Conservation (phyloP, 495 filamentous ascomycete species). For the Talaromyces nanjingensis region DNA sequence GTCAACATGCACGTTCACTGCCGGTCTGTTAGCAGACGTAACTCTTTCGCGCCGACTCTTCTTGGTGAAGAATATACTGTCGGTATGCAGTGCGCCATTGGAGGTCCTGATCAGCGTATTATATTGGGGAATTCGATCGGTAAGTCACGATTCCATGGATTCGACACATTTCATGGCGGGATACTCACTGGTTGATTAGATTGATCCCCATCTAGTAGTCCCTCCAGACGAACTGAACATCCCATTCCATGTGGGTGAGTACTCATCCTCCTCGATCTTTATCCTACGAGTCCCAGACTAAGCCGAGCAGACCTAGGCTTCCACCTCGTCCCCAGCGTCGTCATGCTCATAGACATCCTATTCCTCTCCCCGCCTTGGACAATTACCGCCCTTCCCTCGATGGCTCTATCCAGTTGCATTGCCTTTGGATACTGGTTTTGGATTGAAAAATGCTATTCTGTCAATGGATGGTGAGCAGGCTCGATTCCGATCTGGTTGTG, state of each 20-base stretch:
- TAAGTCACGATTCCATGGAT: conserved; percentile 14
- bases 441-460: conserved; percentile 70
- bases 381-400: conserved; percentile 49
- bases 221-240: conserved; percentile 39
- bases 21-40: conserved; percentile 70
- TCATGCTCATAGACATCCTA: conserved; percentile 66
- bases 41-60: conserved; percentile 60
- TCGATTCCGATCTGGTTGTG: no score
- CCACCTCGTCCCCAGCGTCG: conserved; percentile 67
- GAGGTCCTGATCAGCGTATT: conserved; percentile 78
- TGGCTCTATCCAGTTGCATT: conserved; percentile 54
- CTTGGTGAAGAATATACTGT: conserved; percentile 63
- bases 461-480: conserved; percentile 66
- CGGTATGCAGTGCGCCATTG: conserved; percentile 66
- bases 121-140: conserved; percentile 67
- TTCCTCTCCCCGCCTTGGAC: conserved; percentile 79
- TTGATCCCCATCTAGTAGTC: conserved; percentile 57
- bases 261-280: not conserved
- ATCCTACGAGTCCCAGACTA: conserved; percentile 17
- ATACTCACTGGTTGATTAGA: conserved; percentile 28
- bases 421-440: conserved; percentile 82
- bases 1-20: conserved; percentile 59
- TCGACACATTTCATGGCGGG: conserved; percentile 5
- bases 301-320: conserved; percentile 60
- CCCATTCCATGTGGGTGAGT: conserved; percentile 36